Base-by-base conservation (phyloP, 352 stramenopile genomes). In the Aphanomyces stellatus region DNA sequence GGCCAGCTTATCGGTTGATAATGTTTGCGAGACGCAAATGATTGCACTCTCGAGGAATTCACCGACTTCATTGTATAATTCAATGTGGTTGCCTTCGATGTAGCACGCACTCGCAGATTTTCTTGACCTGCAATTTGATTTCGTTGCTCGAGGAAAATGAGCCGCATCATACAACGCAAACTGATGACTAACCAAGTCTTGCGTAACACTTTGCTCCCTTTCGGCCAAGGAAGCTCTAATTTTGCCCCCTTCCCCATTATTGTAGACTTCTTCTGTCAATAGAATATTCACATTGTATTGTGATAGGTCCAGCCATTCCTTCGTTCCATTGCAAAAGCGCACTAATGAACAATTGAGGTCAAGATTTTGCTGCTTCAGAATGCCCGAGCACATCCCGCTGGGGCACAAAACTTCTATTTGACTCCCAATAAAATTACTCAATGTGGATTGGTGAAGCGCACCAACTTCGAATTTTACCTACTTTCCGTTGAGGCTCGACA, bases 1-100 rank as follows among this genome's bases (percentile, higher is more conserved):
- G 33, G 7, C 25, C 25, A 57, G 33, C n/a, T n/a, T 57, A 6
- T 41, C 17, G 7, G 30, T 30, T 7, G 10, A 22, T 1, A 24
- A 11, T 25, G 11, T n/a, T 19, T 25, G 25, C 10, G 25, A 19
- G 19, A 15, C 11, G 27, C 60, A 57, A 27, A 67, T 33, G 46
- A 67, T 41, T 11, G 60, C 60, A 17, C 46, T 41, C n/a, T 59
- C 46, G 57, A 57, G 60, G 34, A 67, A 67, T 40, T 60, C 10
- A 34, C 31, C 55, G n/a, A 8, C 22, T 8, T 11, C 11, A 10
- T 25, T 27, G 34, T 60, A 67, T 15, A 67, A 46, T 46, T 67
- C 60, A 28, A 67, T 24, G 15, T 57, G 25, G 41, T 17, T 24
- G 13, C 60, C 60, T 25, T 59, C 60, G 19, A 28, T 8, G 49